Evolutionary conservation across 139 green algal species (phyloP).

Genomic region (Raphidocelis subcapitata): DNA sequence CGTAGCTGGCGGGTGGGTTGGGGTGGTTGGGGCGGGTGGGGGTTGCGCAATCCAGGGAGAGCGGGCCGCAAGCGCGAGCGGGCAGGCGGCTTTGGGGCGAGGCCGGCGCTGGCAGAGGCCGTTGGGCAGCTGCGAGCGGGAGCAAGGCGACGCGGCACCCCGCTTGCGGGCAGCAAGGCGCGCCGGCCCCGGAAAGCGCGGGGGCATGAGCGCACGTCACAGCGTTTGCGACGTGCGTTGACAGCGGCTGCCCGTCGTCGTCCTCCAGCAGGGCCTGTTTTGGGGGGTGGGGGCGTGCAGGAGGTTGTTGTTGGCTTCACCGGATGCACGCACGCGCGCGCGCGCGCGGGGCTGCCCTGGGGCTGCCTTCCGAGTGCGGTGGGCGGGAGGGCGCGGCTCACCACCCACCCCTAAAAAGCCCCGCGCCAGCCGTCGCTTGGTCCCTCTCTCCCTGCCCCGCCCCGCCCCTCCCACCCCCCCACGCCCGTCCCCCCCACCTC

Average conservation of each 20-base stretch:
- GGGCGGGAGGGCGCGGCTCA: too few relatives aligned
- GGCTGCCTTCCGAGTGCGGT: too few relatives aligned
- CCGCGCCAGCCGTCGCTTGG: not conserved
- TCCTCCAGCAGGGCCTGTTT: not conserved
- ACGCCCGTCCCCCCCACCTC: not conserved
- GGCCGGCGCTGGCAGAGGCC: too few relatives aligned
- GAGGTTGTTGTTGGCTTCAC: not conserved
- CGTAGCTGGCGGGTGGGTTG: conserved; percentile 52
- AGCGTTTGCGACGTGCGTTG: conserved; percentile 23
- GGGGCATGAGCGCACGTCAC: not conserved
- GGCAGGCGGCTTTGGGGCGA: too few relatives aligned
- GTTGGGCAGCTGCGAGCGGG: too few relatives aligned
- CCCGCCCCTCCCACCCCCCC: not conserved
- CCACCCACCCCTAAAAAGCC: too few relatives aligned
- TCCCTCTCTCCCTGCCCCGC: not conserved
- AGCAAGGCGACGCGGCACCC: too few relatives aligned
- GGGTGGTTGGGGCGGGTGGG: too few relatives aligned
- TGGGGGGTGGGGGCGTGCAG: not conserved
- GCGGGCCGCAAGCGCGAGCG: too few relatives aligned
- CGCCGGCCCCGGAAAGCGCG: not conserved
- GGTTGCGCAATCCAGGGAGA: too few relatives aligned
- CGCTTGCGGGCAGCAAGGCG: conserved; percentile 58
- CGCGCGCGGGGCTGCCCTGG: too few relatives aligned
- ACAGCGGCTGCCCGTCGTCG: not conserved
- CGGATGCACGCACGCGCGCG: too few relatives aligned